phyloP scores from a whole-genome alignment of 2,329 filamentous ascomycete genomes.

The Proliferodiscus dingleyae region DNA sequence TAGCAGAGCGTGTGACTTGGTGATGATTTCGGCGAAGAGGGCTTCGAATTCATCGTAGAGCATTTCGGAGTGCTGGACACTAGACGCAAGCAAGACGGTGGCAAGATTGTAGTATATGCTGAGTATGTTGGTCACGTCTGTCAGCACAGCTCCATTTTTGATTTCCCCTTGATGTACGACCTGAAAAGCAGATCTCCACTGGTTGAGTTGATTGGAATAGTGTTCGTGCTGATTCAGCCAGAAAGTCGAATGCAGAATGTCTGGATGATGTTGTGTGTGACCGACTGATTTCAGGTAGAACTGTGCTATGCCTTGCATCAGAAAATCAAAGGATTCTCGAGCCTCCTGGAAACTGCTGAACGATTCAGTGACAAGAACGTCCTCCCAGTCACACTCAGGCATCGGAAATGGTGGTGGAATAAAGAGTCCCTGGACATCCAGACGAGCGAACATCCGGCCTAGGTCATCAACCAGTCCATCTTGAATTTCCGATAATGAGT shows the following conservation, averaged over 20 bases:
- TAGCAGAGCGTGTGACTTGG: slow-evolving; percentile 26
- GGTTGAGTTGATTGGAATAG: slow-evolving; percentile 27
- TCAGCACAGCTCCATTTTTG: slow-evolving; percentile 20
- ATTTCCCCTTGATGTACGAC: slow-evolving; percentile 23
- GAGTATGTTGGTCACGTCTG: slow-evolving; percentile 26
- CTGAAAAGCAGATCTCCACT: slow-evolving; percentile 29
- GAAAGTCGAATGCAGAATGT: slow-evolving; percentile 21
- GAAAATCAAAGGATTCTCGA: slow-evolving; percentile 28
- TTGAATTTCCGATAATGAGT: slow-evolving; percentile 31
- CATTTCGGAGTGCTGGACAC: slow-evolving; percentile 27
- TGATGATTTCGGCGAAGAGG: slow-evolving; percentile 28
- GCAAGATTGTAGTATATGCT: slow-evolving; percentile 31
- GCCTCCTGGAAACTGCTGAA: slow-evolving; percentile 29
- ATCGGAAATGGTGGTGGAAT: slow-evolving; percentile 29
- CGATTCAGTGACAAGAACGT: slow-evolving; percentile 24
- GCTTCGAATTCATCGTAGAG: slow-evolving; percentile 28
- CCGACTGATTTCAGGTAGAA: slow-evolving; percentile 29
- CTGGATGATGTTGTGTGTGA: slow-evolving; percentile 25
- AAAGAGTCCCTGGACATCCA: slow-evolving; percentile 30
- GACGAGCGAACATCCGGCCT: slow-evolving; percentile 29
- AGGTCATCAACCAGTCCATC: slow-evolving; percentile 30
- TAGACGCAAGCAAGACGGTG: slow-evolving; percentile 28
- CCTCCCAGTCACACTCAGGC: slow-evolving; percentile 28
- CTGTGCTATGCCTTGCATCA: slow-evolving; percentile 30
- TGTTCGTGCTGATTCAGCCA: slow-evolving; percentile 27